Evolutionary conservation across 805 yeast genomes (phyloP), one percentile per base, ranked within the genome.

Genomic region (Candida chauliodis): DNA sequence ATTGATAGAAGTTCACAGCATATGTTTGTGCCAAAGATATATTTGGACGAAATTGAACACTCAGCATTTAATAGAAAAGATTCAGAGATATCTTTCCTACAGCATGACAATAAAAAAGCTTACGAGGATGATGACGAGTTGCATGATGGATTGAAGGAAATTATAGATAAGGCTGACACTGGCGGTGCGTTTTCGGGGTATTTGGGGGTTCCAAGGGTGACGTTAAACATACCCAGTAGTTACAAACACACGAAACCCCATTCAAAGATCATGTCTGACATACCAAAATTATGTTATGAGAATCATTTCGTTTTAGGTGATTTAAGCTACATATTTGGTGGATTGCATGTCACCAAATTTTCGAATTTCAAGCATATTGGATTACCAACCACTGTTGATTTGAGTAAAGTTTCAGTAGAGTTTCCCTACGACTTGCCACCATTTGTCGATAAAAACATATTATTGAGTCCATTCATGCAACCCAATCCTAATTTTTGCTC

Each of bases 381-480:
- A 2, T 46, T 68, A 7, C 73, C 73, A 2, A 39, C 30, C 1
- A 48, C 56, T 30, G 55, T 58, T 1, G 58, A 56, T 34, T 47
- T 57, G 2, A 46, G 52, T 5, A 53, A 48, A 19, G 57, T 68
- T 9, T 63, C 71, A 3, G 64, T 67, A 2, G 54, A 61, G 26
- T 59, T 68, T 25, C 62, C 69, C 6, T 56, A 59, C 27, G 63
- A 59, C 10, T 44, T 65, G 28, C 74, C 74, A 2, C 71, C 73
- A 3, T 57, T 53, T 38, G 61, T 63, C 33, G 71, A 47, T 47
- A 58, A 42, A 48, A 63, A 49, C 47, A 58, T 58, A 36, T 50
- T 52, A 52, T 65, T 35, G 52, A 71, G 55, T 57, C 77, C 59
- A 49, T 52, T 67, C 64, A 41, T 61, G 73, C 41, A 79, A 73